Base-by-base conservation (phyloP, 148 eudicot genomes). In the Chenopodium album region DNA sequence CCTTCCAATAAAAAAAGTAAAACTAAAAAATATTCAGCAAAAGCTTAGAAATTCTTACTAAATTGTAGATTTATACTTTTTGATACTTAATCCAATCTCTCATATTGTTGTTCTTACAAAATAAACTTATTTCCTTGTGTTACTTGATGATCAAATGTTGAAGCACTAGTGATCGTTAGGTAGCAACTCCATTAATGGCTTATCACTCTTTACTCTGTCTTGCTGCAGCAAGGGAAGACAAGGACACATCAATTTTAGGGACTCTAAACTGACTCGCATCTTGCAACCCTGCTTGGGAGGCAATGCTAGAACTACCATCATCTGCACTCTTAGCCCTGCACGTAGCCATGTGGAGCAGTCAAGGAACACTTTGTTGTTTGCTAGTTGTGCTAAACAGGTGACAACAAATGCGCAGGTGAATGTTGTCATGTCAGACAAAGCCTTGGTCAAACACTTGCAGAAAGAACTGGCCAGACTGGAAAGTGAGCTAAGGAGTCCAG, bases 391-490 rank as follows among this genome's bases (percentile, higher is more conserved):
- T 63, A 95, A 95, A 82, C 94, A 95, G 90, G 98, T 95, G 76
- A 87, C 88, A 9, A 95, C 98, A 74, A 95, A 95, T 88, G 98
- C 98, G 29, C 90, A 93, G 85, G 98, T 95, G 86, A 95, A 95
- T 81, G 98, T 95, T 13, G 97, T 95, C 79, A 92, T 95, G 98
- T 95, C 98, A 67, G 98, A 95, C 71, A 95, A 95, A 88, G 98
- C 98, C 79, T 87, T 95, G 90, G 98, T 95, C 75, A 95, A 95
- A 76, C 98, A 95, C 83, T 88, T 95, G 88, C 98, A 93, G 76
- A 92, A 89, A 80, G 98, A 95, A 86, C 82, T 95, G 83, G 97
- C 98, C 37, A 84, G 98, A 83, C 82, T 95, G 84, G 98, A 95
- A 87, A 91, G 86, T 79, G 98, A 95, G 87, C 76, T 95, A 63